A percentile compares a stretch with the other conserved stretches of the same genome.
These are phyloP conservation scores for Calophaca sinica DNA, from an alignment of 306 rosid genomes.

Conservation along the genomic window DNA sequence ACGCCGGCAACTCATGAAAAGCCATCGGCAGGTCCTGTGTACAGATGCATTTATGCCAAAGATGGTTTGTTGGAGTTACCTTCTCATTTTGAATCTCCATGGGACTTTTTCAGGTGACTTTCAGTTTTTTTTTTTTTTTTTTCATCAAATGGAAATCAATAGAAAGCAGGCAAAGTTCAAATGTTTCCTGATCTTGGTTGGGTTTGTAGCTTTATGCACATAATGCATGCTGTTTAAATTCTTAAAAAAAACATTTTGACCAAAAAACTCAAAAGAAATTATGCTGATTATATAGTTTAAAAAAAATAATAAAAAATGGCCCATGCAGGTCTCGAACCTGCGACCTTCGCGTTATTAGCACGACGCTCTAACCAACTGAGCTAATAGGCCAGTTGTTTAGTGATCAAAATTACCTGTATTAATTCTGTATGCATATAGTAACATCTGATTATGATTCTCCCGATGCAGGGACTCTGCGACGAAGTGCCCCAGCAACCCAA, in stretches of 20 bases:
- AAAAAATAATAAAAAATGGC: too few species aligned
- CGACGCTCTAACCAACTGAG: constrained; percentile 57
- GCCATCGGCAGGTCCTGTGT: constrained; percentile 85
- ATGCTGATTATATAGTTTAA: too few species aligned
- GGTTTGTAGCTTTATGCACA: neutral
- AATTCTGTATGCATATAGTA: too few species aligned
- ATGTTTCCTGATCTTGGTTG: neutral
- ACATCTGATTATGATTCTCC: constrained; percentile 11
- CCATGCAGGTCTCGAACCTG: constrained; percentile 57
- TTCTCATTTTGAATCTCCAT: constrained; percentile 69
- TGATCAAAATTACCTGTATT: neutral
- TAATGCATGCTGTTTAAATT: neutral
- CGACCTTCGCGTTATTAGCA: constrained; percentile 58
- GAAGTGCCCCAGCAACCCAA: constrained; percentile 61
- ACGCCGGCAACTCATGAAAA: constrained; percentile 49
- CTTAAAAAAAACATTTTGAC: neutral
- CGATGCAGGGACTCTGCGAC: constrained; percentile 63
- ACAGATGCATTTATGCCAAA: constrained; percentile 84
- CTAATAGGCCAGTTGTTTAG: constrained; percentile 36
- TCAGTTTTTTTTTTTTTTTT: neutral
- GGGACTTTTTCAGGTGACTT: constrained; percentile 86
- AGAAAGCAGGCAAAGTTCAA: neutral
- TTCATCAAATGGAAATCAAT: neutral
- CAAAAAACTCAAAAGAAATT: too few species aligned
- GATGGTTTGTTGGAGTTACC: constrained; percentile 73